phyloP scores from a whole-genome alignment of 345 rosid species.

The Murraya koenigii region DNA sequence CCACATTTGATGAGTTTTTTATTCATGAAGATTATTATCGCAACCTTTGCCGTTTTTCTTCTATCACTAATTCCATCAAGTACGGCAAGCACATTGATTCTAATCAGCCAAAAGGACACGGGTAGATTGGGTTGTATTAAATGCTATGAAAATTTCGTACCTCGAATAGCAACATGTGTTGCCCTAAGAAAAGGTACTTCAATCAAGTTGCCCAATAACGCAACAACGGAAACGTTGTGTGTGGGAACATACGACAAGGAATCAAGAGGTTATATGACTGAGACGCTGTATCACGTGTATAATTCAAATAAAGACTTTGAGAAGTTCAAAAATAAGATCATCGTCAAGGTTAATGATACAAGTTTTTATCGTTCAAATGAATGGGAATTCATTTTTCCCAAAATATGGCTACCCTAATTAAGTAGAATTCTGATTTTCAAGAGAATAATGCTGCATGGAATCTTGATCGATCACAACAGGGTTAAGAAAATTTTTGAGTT shows the following conservation, averaged over 20 bases:
- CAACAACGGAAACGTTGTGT: neutral
- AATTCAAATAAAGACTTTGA: slow-evolving; percentile 13
- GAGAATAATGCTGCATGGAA: neutral
- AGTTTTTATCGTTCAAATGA: slow-evolving; percentile 3
- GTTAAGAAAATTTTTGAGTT: too few relatives aligned
- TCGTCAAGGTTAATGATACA: neutral
- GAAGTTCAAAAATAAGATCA: slow-evolving; percentile 5
- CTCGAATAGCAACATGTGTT: neutral
- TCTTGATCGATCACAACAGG: neutral
- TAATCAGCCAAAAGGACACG: neutral
- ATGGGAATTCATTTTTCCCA: neutral
- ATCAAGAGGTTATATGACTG: neutral
- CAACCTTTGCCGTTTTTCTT: neutral
- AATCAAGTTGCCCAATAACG: neutral
- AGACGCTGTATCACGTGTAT: slow-evolving; percentile 2
- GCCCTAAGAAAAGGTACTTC: neutral
- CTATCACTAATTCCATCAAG: neutral
- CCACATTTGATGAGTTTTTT: neutral
- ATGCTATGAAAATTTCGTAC: neutral
- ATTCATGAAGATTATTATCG: neutral
- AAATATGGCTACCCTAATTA: neutral
- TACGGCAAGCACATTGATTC: neutral
- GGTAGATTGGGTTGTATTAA: neutral
- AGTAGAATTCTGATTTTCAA: neutral
- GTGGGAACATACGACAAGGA: slow-evolving; percentile 4